Evolutionary conservation across 1,284 basidiomycete species (phyloP), one percentile per base, ranked within the genome.

Genomic region (Hemileia vastatrix): DNA sequence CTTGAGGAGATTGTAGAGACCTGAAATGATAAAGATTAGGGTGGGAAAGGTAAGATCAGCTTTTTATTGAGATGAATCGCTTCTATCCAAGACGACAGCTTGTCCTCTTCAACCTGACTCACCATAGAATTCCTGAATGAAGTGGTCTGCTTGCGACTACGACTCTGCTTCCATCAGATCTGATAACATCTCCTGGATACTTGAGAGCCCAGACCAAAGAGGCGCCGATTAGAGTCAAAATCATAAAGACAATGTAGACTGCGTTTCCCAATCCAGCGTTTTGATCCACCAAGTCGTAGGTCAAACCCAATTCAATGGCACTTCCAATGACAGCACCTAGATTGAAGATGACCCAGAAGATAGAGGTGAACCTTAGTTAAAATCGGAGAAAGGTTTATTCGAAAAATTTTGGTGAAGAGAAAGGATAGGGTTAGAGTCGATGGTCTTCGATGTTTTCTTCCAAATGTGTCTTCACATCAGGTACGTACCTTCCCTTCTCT

Each of bases 401-500:
- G 27, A 27, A 27, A 27, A 27, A 27, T 27, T 27, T 27, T 27
- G 27, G 27, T 27, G 27, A 27, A 27, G 27, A 27, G 27, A 27
- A 27, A 27, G 27, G 27, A 27, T 27, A 27, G 27, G 27, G 27
- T 27, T 27, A n/a, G n/a, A n/a, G n/a, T n/a, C n/a, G n/a, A 87
- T 84, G 48, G 78, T 70, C 86, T 87, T 88, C 74, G 88, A 78
- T n/a, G 51, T n/a, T n/a, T n/a, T n/a, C n/a, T n/a, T n/a, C n/a
- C n/a, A n/a, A n/a, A n/a, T n/a, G n/a, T n/a, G n/a, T n/a, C n/a
- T n/a, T n/a, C n/a, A n/a, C n/a, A n/a, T 86, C 79, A 23, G 82
- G 84, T 65, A 91, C 88, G 73, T 81, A 87, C 56, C 78, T 78
- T 8, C 89, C 89, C 75, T 92, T 92, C 73, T 67, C 77, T 71